Base-by-base conservation (phyloP, 495 filamentous ascomycete species). In the Daldinia grandis region DNA sequence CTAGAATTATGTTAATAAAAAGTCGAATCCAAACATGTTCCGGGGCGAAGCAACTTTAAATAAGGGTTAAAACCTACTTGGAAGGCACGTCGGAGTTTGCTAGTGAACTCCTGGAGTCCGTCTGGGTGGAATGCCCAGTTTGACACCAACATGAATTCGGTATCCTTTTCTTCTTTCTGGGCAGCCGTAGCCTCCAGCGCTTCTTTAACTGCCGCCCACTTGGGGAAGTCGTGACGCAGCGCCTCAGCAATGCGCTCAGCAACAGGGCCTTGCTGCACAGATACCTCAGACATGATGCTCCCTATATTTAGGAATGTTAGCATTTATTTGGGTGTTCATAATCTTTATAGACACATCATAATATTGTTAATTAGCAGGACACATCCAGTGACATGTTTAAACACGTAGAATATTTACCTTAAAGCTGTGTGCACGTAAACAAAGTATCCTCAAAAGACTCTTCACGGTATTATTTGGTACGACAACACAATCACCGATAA, bases 91-190 rank as follows among this genome's bases (percentile, higher is more conserved):
- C 63, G 44, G 28, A 82, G 69, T 5, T 59, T 33, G 0, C 65
- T 51, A 21, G 71, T 62, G 17, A 81, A 64, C 24, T 72, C 63
- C 31, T 66, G 51, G 8, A 83, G 53, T 12, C 75, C 79, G 0
- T 72, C 74, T 2, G 74, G 70, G 21, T 31, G 69, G 49, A 79
- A 77, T 0, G 67, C 33, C 78, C 78, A 83, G 51, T 81, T 66
- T 0, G 73, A 72, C 19, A 59, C 60, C 15, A 82, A 58, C 25
- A 76, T 68, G 15, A 83, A 78, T 33, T 78, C 75, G 5, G 27
- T 24, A 28, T 60, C 17, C 25, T 33, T 27, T 24, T 27, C 24
- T 25, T 35, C 17, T 12, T 21, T 25, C 30, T 12, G 1, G 12
- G 25, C 49, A 6, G 49, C 49, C 4, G 12, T 5, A 5, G 56